phyloP scores from a whole-genome alignment of 2,329 filamentous ascomycete genomes.

The Fusarium sp. region DNA sequence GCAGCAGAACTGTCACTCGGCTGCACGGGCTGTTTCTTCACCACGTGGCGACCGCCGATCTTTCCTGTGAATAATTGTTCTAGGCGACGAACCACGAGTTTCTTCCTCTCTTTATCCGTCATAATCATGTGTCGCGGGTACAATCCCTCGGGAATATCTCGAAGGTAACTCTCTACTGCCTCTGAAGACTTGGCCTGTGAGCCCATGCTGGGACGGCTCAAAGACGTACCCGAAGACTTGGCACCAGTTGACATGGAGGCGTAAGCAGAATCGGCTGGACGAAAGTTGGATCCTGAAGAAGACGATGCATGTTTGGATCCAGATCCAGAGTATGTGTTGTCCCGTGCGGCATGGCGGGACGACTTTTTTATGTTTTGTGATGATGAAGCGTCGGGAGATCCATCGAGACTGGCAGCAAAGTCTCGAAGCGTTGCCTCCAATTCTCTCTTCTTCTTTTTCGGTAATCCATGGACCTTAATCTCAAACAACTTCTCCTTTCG shows the following conservation, averaged over 20 bases:
- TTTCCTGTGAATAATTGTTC: conserved; percentile 87
- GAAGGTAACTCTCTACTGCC: conserved; percentile 74
- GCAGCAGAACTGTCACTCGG: conserved; percentile 20
- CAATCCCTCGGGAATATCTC: conserved; percentile 77
- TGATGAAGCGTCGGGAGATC: conserved; percentile 56
- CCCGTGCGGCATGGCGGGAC: conserved; percentile 53
- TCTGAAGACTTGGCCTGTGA: conserved; percentile 58
- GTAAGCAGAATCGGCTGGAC: conserved; percentile 71
- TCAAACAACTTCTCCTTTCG: conserved; percentile 84
- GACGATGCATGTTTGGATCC: conserved; percentile 64
- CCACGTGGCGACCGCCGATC: conserved; percentile 56
- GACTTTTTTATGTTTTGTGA: conserved; percentile 55
- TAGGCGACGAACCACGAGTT: conserved; percentile 77
- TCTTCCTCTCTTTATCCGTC: conserved; percentile 80
- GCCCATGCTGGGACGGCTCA: conserved; percentile 52
- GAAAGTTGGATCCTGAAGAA: conserved; percentile 63
- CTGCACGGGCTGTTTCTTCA: conserved; percentile 38
- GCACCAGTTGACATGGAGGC: conserved; percentile 72
- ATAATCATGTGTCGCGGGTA: conserved; percentile 70
- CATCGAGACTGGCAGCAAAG: conserved; percentile 73
- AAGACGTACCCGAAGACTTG: conserved; percentile 56
- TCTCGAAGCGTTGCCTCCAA: conserved; percentile 77
- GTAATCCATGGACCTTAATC: conserved; percentile 79
- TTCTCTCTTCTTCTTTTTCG: conserved; percentile 78
- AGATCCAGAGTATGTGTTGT: conserved; percentile 55